Conservation (phyloP, 2,329 filamentous ascomycete genomes). For the Scortechinia acanthostroma region DNA sequence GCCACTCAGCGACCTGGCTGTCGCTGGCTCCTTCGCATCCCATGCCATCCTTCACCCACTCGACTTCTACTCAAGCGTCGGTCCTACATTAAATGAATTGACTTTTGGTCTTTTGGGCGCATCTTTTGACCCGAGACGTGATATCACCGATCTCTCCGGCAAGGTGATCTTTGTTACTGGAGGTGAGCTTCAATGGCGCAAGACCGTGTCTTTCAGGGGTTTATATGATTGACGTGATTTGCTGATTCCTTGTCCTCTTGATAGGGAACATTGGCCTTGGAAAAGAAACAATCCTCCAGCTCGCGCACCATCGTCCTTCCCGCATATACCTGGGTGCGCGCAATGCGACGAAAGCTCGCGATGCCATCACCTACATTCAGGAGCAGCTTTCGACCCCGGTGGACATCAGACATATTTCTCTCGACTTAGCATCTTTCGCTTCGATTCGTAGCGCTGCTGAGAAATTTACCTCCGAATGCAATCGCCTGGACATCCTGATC, state of each 20-base stretch:
- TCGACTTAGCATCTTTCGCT: constrained; percentile 35
- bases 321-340: constrained; percentile 39
- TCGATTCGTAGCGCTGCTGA: constrained; percentile 31
- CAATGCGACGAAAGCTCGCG: constrained; percentile 23
- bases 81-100: constrained; percentile 21
- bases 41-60: constrained; percentile 16
- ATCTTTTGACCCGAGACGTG: constrained; percentile 24
- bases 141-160: constrained; percentile 24
- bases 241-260: background rate
- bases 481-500: constrained; percentile 31
- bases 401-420: constrained; percentile 30
- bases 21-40: constrained; percentile 9
- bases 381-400: constrained; percentile 16
- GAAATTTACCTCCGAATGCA: constrained; percentile 22
- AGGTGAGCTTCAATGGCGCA: constrained; percentile 14
- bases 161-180: constrained; percentile 34
- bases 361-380: constrained; percentile 28
- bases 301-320: constrained; percentile 34
- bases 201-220: background rate
- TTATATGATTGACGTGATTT: background rate
- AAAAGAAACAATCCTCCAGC: constrained; percentile 32
- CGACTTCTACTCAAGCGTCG: constrained; percentile 17
- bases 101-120: constrained; percentile 19
- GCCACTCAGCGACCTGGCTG: no score
- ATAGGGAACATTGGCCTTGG: constrained; percentile 34